phyloP scores from a whole-genome alignment of 2,329 filamentous ascomycete species.

The Proliferodiscus dingleyae region DNA sequence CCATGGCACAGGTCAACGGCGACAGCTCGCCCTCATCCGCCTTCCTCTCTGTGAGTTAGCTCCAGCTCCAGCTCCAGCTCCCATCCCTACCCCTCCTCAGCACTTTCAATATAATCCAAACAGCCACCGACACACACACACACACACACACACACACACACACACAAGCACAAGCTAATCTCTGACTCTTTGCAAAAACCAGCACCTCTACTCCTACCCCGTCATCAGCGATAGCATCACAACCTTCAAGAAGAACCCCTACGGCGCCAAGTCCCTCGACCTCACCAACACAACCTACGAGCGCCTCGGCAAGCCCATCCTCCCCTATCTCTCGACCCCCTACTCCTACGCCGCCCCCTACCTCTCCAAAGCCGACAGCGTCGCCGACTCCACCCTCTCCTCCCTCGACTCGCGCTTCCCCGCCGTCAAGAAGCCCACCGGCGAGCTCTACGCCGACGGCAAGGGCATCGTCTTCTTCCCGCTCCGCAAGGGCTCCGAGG shows the following conservation, averaged over 20 bases:
- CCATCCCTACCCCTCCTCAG: background rate
- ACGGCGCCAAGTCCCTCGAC: slow-evolving; percentile 74
- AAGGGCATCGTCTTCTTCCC: slow-evolving; percentile 59
- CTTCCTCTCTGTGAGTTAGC: slow-evolving; percentile 45
- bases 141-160: slow-evolving; percentile 34
- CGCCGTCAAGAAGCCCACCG: slow-evolving; percentile 68
- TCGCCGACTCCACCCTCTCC: slow-evolving; percentile 67
- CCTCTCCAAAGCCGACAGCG: slow-evolving; percentile 71
- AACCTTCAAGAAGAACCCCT: slow-evolving; percentile 74
- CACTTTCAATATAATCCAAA: background rate
- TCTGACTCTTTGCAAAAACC: no score
- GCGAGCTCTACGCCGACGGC: slow-evolving; percentile 62
- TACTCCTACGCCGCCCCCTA: slow-evolving; percentile 83
- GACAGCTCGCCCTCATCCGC: slow-evolving; percentile 43
- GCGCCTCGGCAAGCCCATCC: slow-evolving; percentile 65
- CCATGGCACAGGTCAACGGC: slow-evolving; percentile 47
- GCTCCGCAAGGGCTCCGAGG: slow-evolving; percentile 54
- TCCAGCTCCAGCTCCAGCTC: no score
- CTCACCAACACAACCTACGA: slow-evolving; percentile 13
- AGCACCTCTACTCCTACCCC: slow-evolving; percentile 83
- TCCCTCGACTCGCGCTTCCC: slow-evolving; percentile 69
- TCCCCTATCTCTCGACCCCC: slow-evolving; percentile 73
- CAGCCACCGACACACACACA: background rate
- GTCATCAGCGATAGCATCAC: slow-evolving; percentile 73
- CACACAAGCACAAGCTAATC: no score